phyloP scores from a whole-genome alignment of 2,329 filamentous ascomycete species.

The Aspergillus tamarii region DNA sequence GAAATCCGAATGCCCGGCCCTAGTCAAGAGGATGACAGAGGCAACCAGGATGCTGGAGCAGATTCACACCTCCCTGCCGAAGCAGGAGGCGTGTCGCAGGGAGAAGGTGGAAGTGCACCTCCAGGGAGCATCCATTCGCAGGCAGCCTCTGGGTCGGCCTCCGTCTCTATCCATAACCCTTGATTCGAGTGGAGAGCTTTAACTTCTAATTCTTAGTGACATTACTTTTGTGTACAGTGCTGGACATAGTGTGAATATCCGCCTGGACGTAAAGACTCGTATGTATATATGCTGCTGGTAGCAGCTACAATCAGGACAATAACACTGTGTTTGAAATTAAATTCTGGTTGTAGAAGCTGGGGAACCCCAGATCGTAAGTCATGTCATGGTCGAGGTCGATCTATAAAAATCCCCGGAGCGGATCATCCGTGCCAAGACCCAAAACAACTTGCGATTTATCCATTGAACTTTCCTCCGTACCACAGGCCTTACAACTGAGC shows the following conservation, averaged over 20 bases:
- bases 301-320: not conserved
- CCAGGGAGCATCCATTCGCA: constrained; percentile 36
- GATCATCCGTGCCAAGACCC: constrained; percentile 2
- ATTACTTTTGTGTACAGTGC: constrained; percentile 6
- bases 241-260: constrained; percentile 2
- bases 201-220: constrained; percentile 7
- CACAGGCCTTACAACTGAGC: not conserved
- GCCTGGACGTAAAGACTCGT: not conserved
- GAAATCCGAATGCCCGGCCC: constrained; percentile 37
- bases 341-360: not conserved
- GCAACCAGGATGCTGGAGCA: constrained; percentile 16
- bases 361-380: not conserved
- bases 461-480: not conserved
- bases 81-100: constrained; percentile 20
- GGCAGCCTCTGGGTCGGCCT: constrained; percentile 33
- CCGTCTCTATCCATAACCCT: constrained; percentile 23
- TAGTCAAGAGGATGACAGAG: constrained; percentile 22
- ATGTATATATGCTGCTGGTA: not conserved
- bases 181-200: constrained; percentile 9
- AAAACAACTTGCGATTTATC: not conserved
- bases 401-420: not conserved
- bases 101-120: constrained; percentile 26
- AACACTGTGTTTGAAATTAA: not conserved
- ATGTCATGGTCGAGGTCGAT: not conserved
- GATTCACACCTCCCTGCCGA: constrained; percentile 8